phyloP scores from a whole-genome alignment of 352 stramenopile genomes.

The Phytophthora rubi region DNA sequence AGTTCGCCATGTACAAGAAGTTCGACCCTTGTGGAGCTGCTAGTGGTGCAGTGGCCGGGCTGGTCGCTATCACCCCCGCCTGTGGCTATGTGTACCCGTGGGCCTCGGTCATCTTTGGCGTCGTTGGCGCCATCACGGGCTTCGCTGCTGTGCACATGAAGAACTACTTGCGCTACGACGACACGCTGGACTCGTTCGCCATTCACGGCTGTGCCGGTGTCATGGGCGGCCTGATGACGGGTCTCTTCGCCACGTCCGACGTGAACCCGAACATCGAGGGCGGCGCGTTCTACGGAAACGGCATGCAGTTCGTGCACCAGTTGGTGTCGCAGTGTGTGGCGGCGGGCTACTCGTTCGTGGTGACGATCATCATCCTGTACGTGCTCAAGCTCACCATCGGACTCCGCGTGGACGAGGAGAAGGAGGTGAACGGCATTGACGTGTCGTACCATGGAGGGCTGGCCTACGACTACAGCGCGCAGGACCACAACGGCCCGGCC shows the following conservation, averaged over 20 bases:
- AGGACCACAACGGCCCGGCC: conserved; percentile 16
- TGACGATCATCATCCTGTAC: conserved; percentile 75
- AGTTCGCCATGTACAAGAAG: conserved; percentile 61
- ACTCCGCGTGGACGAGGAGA: conserved; percentile 74
- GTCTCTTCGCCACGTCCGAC: conserved; percentile 67
- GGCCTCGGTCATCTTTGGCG: conserved; percentile 74
- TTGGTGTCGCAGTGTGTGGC: conserved; percentile 61
- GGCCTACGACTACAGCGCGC: conserved; percentile 65
- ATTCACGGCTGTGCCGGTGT: conserved; percentile 76
- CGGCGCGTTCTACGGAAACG: conserved; percentile 61
- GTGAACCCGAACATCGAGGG: conserved; percentile 63
- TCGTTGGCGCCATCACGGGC: conserved; percentile 60
- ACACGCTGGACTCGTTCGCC: conserved; percentile 80
- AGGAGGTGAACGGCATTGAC: conserved; percentile 79
- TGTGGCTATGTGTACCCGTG: conserved; percentile 77
- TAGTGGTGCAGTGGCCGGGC: conserved; percentile 66
- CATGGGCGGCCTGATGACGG: conserved; percentile 65
- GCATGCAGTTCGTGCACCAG: conserved; percentile 59
- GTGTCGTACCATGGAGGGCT: conserved; percentile 76
- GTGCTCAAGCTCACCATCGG: conserved; percentile 73
- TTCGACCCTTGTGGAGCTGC: conserved; percentile 69
- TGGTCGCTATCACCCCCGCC: conserved; percentile 74
- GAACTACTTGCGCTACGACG: conserved; percentile 76
- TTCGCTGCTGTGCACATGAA: conserved; percentile 68
- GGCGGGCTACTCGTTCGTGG: conserved; percentile 65